These are phyloP conservation scores for Saussurea involucrata DNA, from an alignment of 129 eudicot species.

Conservation along the genomic window DNA sequence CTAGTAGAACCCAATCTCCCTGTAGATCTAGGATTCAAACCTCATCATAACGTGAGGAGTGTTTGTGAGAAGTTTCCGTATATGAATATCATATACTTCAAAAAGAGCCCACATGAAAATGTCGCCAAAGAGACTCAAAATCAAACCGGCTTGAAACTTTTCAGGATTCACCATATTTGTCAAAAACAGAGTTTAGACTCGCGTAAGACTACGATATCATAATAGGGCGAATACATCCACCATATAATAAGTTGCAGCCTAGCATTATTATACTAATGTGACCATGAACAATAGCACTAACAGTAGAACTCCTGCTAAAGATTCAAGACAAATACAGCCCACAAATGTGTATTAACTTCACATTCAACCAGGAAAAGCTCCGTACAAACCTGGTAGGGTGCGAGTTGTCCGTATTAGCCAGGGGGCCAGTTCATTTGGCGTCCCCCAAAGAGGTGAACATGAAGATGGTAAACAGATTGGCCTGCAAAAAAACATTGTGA, in stretches of 20 bases:
- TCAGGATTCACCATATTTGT: background rate
- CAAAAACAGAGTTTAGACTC: background rate
- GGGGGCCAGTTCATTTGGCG: constrained; percentile 99
- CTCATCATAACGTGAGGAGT: no score
- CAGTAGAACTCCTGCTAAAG: background rate
- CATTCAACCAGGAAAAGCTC: constrained; percentile 1
- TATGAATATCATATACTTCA: no score
- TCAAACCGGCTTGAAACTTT: background rate
- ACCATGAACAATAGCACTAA: constrained; percentile 9
- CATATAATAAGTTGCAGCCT: background rate
- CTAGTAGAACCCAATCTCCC: no score
- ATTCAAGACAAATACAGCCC: constrained; percentile 1
- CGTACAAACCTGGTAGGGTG: constrained; percentile 12
- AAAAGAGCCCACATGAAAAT: no score
- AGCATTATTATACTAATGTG: constrained; percentile 18
- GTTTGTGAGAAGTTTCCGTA: no score
- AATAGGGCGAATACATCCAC: background rate
- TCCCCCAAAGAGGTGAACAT: constrained; percentile 91
- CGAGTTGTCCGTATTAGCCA: constrained; percentile 48
- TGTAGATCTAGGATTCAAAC: no score
- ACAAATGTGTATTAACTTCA: background rate
- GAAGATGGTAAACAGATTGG: constrained; percentile 93
- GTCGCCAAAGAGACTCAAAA: no score
- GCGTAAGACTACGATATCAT: background rate
- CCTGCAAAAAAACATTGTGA: constrained; percentile 45